Evolutionary conservation across 2,329 filamentous ascomycete genomes (phyloP), one percentile per base, ranked within the genome.

Genomic region (Xylaria sp.): DNA sequence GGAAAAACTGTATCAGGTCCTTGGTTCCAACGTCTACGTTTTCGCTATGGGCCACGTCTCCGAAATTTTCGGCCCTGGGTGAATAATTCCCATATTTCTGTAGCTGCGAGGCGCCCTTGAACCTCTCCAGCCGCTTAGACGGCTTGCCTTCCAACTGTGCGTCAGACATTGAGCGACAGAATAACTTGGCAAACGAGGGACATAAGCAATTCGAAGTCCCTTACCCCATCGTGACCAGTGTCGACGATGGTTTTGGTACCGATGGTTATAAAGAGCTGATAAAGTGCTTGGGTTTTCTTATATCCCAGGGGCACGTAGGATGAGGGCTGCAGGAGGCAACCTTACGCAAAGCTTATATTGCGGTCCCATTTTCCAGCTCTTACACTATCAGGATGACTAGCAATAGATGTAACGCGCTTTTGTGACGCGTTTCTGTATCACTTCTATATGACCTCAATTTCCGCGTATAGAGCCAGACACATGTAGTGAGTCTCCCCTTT

Each of bases 1-100:
- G 82, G 53, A 88, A 74, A 66, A 87, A 87, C 36, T 70, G 57
- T 23, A 73, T 63, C 6, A 73, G 36, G 12, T 72, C 71, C 23
- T 46, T 52, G 18, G 66, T 30, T 7, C 58, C 57, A 23, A 36
- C 28, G 6, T 70, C 68, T 2, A 5, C 23, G 20, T 52, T 30
- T 2, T 53, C 30, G 0, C 48, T 13, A n/a, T 85, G 81, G 48
- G 83, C 78, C 56, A 87, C 76, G 5, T 78, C 67, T 30, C 58
- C 68, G 2, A 66, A 57, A 45, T 63, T 63, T 25, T 72, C 66
- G n/a, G 60, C 50, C 43, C 39, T 67, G 45, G 67, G 63, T 28
- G 64, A 61, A 53, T 68, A 68, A 39, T 43, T 63, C 25, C 25
- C 63, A 34, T 64, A 58, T 8, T 62, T 59, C 36, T 56, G 60